These are phyloP conservation scores for Penicillium sp. DNA, from an alignment of 2,329 filamentous ascomycete species.

Conservation along the genomic window DNA sequence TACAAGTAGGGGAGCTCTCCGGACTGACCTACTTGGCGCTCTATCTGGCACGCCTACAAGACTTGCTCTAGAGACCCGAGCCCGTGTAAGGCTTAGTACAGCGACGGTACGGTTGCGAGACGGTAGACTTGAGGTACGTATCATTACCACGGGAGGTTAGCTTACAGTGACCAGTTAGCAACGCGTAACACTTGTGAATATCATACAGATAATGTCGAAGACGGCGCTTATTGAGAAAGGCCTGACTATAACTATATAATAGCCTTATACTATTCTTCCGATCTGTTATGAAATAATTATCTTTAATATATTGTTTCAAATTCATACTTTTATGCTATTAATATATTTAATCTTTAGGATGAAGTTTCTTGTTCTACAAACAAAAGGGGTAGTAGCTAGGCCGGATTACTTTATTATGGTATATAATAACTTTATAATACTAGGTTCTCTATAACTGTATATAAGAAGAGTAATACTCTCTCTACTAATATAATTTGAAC, in stretches of 20 bases:
- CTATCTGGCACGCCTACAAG: too few relatives aligned
- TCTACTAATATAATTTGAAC: background rate
- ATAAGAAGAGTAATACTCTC: slow-evolving; percentile 1
- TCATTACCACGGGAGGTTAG: too few relatives aligned
- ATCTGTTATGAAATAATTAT: background rate
- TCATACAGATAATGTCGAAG: slow-evolving; percentile 14
- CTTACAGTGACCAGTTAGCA: too few relatives aligned
- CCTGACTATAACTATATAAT: background rate
- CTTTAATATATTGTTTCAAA: slow-evolving; percentile 8
- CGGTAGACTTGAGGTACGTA: too few relatives aligned
- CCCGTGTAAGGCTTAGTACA: too few relatives aligned
- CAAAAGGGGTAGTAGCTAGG: slow-evolving; percentile 5
- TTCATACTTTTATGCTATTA: slow-evolving; percentile 2
- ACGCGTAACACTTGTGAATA: too few relatives aligned
- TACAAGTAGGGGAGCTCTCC: too few relatives aligned
- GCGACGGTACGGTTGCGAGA: too few relatives aligned
- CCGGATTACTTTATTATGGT: slow-evolving; percentile 3
- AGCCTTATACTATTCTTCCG: background rate
- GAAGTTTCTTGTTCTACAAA: slow-evolving; percentile 2
- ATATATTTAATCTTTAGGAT: background rate
- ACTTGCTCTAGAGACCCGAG: too few relatives aligned
- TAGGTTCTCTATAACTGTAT: slow-evolving; percentile 6
- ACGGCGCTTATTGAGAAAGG: slow-evolving; percentile 4
- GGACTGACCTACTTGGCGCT: too few relatives aligned
- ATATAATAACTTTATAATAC: slow-evolving; percentile 13